Percentiles rank a stretch among this genome's conserved stretches.
phyloP scores from a whole-genome alignment of 2,329 filamentous ascomycete species.

The Calonectria henricotiae region DNA sequence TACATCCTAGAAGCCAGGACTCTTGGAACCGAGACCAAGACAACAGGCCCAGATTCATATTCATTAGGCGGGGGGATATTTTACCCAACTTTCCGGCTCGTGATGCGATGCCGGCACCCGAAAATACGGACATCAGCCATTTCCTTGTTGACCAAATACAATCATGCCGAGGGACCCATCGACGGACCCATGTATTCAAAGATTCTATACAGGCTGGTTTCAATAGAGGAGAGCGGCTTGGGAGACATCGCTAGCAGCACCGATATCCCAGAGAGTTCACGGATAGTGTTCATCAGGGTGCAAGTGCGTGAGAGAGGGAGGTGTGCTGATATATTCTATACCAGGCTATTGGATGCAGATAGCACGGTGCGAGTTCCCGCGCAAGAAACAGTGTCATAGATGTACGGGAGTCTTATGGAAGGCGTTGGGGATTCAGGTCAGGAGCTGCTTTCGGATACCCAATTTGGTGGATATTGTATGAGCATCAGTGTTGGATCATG shows the following conservation, averaged over 20 bases:
- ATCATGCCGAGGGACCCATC: constrained; percentile 2
- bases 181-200: not conserved
- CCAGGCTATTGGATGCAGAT: not conserved
- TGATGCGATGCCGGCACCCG: not conserved
- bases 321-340: constrained; percentile 1
- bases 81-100: not conserved
- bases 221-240: constrained; percentile 4
- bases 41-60: not conserved
- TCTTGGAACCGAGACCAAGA: not conserved
- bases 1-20: not conserved
- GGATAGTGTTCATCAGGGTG: not conserved
- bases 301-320: not conserved
- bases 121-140: not conserved
- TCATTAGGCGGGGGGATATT: not conserved
- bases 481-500: not conserved
- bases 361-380: not conserved
- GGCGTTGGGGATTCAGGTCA: not conserved
- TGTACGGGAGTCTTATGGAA: not conserved
- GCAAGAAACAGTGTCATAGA: not conserved
- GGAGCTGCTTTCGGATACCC: not conserved
- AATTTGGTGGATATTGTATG: not conserved
- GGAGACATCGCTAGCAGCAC: not conserved
- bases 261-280: constrained; percentile 8
- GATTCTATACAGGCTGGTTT: constrained; percentile 1
- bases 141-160: not conserved